Evolutionary conservation across 2,329 filamentous ascomycete genomes (phyloP), one percentile per base, ranked within the genome.

Genomic region (Neofusicoccum ribis): DNA sequence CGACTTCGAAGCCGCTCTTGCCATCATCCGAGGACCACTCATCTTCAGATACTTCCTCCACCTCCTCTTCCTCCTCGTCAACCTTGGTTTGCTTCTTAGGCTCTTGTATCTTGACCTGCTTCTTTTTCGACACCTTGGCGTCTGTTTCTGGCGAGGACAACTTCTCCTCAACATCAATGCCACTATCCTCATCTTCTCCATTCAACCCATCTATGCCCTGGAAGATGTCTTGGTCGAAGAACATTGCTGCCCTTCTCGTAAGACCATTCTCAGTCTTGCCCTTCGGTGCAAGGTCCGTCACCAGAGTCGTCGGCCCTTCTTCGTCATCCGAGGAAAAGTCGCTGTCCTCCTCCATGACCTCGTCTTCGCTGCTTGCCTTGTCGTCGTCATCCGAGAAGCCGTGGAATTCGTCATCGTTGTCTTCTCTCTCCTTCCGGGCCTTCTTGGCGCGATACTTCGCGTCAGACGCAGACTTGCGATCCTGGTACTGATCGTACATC

Each of bases 201-300:
- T 85, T 81, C 20, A 90, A 77, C 0, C 87, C 91, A 23, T 88
- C 87, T 63, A 98, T 88, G 44, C 88, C 91, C 70, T 93, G 89
- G 82, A 99, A 99, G 46, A 99, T 90, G 70, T 97, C 93, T 75
- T 97, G 94, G 71, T 91, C 90, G 77, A 99, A 99, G 80, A 99
- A 99, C 67, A 90, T 86, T 9, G 89, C 86, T 8, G 95, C 95
- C 68, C 92, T 87, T 76, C 89, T 93, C 2, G 93, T 96, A n/a
- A 98, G 82, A 11, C 86, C 88, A 34, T 81, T 82, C 7, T 80
- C 77, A 12, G 83, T 81, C 43, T 80, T 79, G 4, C 78, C 79
- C 7, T 82, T 80, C 63, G 80, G 80, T 69, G 88, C 84, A 31
- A 93, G 81, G 67, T 90, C 88, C 1, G 86, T 89, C 52, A 90